Base-by-base conservation (phyloP, 2,329 filamentous ascomycete species). In the Hypoxylon sp. region DNA sequence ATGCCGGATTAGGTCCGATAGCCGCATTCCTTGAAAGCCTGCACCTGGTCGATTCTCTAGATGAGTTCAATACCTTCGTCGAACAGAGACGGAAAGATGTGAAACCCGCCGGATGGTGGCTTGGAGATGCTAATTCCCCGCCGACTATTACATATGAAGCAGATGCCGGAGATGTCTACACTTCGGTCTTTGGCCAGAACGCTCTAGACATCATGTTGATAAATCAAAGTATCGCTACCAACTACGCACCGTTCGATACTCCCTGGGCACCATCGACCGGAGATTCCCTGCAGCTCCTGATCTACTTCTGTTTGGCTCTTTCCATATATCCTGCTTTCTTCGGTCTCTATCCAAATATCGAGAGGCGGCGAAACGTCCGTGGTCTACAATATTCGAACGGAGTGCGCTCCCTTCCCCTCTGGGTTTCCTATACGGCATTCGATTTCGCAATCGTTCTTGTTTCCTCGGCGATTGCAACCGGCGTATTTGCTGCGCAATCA, bases 301-400 rank as follows among this genome's bases (percentile, higher is more conserved):
- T 93, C 7, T 97, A 97, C 79, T 91, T 96, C 76, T 89, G 91
- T 13, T 84, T 98, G 7, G 92, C 91, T 0, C 89, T 97, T 79
- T 85, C 88, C 5, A 89, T 90, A 1, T 96, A 91, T 73, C 93
- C 94, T 0, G 93, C 91, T 13, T 94, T 98, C 82, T 97, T 97
- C 74, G 88, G 92, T 0, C 82, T 98, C 3, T 98, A 98, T 75
- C 93, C 93, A 0, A 97, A 93, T n/a, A 83, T 92, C 28, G 94
- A 98, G 79, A 87, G 93, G 25, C 83, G 93, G 10, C 84, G 89
- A 53, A 91, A 93, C 70, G 93, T 98, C 23, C 88, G 94, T 56
- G 91, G 92, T 14, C 83, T 98, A 30, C 91, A 98, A 78, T 98
- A 97, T 80, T 97, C 93, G 59, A 98, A 97, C 75, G 94, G 94